phyloP scores from a whole-genome alignment of 164 flowering plant species.

The Dillenia suffruticosa region DNA sequence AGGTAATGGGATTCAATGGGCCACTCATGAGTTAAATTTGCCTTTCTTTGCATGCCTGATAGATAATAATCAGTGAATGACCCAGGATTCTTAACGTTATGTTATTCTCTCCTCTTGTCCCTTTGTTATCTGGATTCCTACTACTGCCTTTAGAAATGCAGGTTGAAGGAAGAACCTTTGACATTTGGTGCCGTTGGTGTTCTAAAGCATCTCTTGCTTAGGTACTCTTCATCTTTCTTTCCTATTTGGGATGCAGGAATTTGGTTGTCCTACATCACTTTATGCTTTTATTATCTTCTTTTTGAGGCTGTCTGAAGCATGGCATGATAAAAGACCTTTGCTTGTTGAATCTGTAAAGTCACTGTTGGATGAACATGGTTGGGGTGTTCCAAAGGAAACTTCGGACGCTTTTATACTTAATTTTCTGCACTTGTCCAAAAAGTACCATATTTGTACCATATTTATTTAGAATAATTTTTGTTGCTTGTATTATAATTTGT shows the following conservation, averaged over 20 bases:
- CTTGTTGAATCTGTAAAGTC: conserved; percentile 77
- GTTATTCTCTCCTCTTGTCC: background rate
- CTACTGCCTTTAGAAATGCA: conserved; percentile 62
- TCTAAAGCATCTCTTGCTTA: conserved; percentile 90
- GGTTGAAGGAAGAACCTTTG: conserved; percentile 71
- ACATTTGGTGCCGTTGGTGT: conserved; percentile 91
- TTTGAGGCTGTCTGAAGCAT: conserved; percentile 84
- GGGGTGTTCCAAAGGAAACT: conserved; percentile 75
- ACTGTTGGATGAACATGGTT: conserved; percentile 74
- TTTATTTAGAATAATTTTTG: background rate
- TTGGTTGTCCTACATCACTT: conserved; percentile 7
- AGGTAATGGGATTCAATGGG: background rate
- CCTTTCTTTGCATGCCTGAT: too few species aligned
- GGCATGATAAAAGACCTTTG: conserved; percentile 75
- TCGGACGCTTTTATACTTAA: conserved; percentile 58
- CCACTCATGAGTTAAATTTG: background rate
- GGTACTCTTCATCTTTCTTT: conserved; percentile 38
- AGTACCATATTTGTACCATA: too few species aligned
- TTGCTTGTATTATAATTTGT: background rate
- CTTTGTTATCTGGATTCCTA: background rate
- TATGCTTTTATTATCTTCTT: conserved; percentile 9
- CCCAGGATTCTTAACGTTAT: too few species aligned
- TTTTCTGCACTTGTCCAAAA: background rate
- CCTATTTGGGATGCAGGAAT: background rate
- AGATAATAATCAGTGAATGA: too few species aligned